phyloP scores from a whole-genome alignment of 768 basidiomycete species.

The Lentinula boryana region DNA sequence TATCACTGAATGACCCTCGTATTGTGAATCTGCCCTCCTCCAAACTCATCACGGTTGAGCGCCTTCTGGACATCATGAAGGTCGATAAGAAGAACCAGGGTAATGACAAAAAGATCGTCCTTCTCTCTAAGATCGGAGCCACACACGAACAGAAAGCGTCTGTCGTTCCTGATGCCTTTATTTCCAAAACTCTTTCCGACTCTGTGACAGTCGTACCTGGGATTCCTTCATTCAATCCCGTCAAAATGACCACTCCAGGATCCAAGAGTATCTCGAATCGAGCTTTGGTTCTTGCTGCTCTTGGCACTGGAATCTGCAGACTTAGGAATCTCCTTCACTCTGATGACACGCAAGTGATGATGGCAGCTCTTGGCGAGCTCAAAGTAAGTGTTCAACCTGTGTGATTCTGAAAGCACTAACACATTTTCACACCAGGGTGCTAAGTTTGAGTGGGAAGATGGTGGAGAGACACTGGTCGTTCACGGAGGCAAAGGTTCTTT shows the following conservation, averaged over 20 bases:
- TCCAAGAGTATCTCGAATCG: slow-evolving; percentile 97
- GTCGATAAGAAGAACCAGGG: slow-evolving; percentile 99
- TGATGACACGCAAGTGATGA: slow-evolving; percentile 99
- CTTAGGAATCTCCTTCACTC: slow-evolving; percentile 91
- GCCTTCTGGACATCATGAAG: slow-evolving; percentile 88
- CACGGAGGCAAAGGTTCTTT: slow-evolving; percentile 80
- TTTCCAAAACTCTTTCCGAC: slow-evolving; percentile 75
- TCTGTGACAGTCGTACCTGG: slow-evolving; percentile 73
- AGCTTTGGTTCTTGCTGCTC: slow-evolving; percentile 87
- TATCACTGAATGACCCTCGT: slow-evolving; percentile 71
- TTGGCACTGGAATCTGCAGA: slow-evolving; percentile 83
- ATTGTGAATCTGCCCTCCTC: slow-evolving; percentile 70
- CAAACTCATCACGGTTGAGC: slow-evolving; percentile 68
- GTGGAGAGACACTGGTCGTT: slow-evolving; percentile 92
- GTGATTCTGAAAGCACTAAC: neutral
- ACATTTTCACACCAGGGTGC: slow-evolving; percentile 57
- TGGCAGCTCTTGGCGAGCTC: slow-evolving; percentile 85
- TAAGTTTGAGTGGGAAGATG: slow-evolving; percentile 91
- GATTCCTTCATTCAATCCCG: slow-evolving; percentile 51
- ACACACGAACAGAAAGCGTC: slow-evolving; percentile 92
- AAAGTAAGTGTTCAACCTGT: slow-evolving; percentile 45
- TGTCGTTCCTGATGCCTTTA: slow-evolving; percentile 73
- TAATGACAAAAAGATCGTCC: slow-evolving; percentile 86
- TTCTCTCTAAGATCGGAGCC: slow-evolving; percentile 85
- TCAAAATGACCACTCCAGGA: slow-evolving; percentile 85